Base-by-base conservation (phyloP, 345 rosid genomes). In the Sonneratia caseolaris region DNA sequence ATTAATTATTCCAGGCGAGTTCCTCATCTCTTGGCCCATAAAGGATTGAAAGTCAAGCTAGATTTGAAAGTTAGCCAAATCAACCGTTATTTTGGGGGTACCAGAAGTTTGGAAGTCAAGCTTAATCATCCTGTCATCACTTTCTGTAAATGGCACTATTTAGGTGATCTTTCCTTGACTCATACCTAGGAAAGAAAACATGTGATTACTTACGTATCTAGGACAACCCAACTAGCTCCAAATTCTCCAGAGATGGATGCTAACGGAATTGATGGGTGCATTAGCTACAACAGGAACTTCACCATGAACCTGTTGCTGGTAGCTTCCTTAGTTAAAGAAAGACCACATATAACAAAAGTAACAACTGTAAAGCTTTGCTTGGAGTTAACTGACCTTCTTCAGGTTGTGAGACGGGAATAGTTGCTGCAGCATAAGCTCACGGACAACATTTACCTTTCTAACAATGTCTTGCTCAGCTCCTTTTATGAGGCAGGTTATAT, bases 151-250 rank as follows among this genome's bases (percentile, higher is more conserved):
- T 51, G 57, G 57, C n/a, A 15, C 1, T 15, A n/a, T 24, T n/a
- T 19, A 57, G 22, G 19, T 24, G 35, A 57, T 57, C 22, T n/a
- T 57, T 27, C 32, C 32, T 27, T 0, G 32, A 27, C 8, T 6
- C 64, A 59, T 1, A 7, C 35, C 5, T 13, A 8, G 22, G 32
- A 21, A 59, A n/a, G 24, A 24, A 59, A 24, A 56, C 9, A 45
- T 15, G 3, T 24, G 64, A 5, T n/a, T 68, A 22, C 74, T 69
- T 56, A 82, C 84, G 73, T 66, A 62, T 83, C 86, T 24, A 83
- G 66, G 66, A 83, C 72, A 2, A 80, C 82, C 84, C 84, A 80
- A 45, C 76, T 72, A 2, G 84, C 82, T 66, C 76, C 74, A 24
- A 80, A 59, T 59, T 71, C 72, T 48, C 42, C 45, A 66, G 86